Evolutionary conservation across 1,284 basidiomycete species (phyloP).

Genomic region (Anthracocystis setariae): DNA sequence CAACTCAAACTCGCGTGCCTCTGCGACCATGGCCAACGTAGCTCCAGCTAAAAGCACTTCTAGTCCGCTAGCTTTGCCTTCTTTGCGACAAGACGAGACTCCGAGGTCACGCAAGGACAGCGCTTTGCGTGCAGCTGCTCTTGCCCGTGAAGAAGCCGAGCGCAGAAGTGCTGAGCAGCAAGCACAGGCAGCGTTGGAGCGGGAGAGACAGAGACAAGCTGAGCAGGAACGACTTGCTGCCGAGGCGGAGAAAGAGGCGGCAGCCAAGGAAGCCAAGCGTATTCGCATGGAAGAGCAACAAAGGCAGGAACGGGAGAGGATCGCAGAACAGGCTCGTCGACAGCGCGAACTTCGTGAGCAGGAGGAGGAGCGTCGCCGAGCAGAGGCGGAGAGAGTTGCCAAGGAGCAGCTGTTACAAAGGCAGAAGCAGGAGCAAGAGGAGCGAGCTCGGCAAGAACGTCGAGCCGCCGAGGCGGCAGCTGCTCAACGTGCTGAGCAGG

Average conservation of each 20-base stretch:
- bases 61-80: slow-evolving; percentile 23
- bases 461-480: slow-evolving; percentile 15
- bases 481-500: slow-evolving; percentile 1
- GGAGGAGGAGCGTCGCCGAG: slow-evolving; percentile 32
- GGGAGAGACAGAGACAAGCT: slow-evolving; percentile 14
- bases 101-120: slow-evolving; percentile 45
- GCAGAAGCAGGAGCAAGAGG: slow-evolving; percentile 11
- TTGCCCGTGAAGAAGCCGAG: slow-evolving; percentile 43
- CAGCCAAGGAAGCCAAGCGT: slow-evolving; percentile 9
- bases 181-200: slow-evolving; percentile 28
- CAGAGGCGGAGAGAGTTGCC: slow-evolving; percentile 17
- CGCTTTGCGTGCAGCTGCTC: slow-evolving; percentile 42
- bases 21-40: slow-evolving; percentile 30
- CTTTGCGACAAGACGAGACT: slow-evolving; percentile 17
- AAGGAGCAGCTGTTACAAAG: slow-evolving; percentile 9
- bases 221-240: slow-evolving; percentile 31
- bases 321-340: slow-evolving; percentile 25
- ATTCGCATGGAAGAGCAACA: slow-evolving; percentile 24
- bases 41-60: slow-evolving; percentile 20
- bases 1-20: neutral
- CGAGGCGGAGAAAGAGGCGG: slow-evolving; percentile 27
- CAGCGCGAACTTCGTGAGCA: slow-evolving; percentile 30
- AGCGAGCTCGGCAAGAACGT: slow-evolving; percentile 24
- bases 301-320: slow-evolving; percentile 34
- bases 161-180: slow-evolving; percentile 33